Evolutionary conservation across 2,329 filamentous ascomycete species (phyloP), one percentile per base, ranked within the genome.

Genomic region (Rhynchosporium graminicola): DNA sequence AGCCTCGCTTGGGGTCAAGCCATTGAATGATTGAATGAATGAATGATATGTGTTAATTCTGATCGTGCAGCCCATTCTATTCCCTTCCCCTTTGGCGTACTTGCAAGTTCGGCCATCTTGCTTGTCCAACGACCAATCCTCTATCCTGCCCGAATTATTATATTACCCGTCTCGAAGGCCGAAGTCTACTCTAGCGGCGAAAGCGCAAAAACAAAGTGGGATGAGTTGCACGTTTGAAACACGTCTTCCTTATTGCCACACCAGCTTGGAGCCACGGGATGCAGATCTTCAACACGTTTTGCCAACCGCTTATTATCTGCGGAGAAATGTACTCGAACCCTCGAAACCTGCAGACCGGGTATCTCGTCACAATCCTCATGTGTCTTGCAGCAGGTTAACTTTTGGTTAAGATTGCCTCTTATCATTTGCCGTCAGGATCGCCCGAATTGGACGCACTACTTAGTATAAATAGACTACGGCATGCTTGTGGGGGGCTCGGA

Each of bases 361-460:
- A 48, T 38, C 33, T 38, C 50, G 38, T 52, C 50, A 52, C 50
- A 33, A 40, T 33, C 26, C 38, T 38, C 10, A 20, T 52, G 33
- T 52, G 13, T 52, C 50, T 38, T 40, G 50, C 50, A 52, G 50
- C 50, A 4, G n/a, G 28, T 51, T 38, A 52, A 20, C 20, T 20
- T n/a, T 52, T 26, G 50, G 36, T 38, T 52, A 52, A 52, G 50
- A 52, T 52, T 33, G 31, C 50, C n/a, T 52, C 15, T 26, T 52
- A 52, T 52, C 29, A 51, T 51, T 51, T 31, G 48, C 29, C 48
- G 48, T 51, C 29, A 33, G 15, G 31, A 51, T 51, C 50, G 50
- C 38, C 50, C 50, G 33, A 52, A 52, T 15, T 15, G 42, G 20
- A 43, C 20, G 20, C 20, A 20, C 20, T 20, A 20, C 20, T 20